Percentiles rank a stretch among this genome's conserved stretches.
phyloP scores from a whole-genome alignment of 2,329 filamentous ascomycete genomes.

The Basipetospora sp. region DNA sequence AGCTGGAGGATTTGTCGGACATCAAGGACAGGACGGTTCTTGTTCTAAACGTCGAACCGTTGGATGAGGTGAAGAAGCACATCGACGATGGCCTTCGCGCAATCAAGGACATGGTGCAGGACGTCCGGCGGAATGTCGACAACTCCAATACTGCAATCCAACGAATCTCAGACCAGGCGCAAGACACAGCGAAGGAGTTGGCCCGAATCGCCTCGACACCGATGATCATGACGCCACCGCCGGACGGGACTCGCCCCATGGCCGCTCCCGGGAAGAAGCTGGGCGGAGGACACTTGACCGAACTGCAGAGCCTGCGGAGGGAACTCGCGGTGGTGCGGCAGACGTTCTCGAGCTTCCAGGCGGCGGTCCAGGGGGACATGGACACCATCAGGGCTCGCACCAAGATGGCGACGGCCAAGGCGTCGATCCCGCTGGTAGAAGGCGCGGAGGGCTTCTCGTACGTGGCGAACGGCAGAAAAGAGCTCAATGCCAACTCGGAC shows the following conservation, averaged over 20 bases:
- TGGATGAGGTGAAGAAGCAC: constrained; percentile 92
- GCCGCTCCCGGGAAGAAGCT: constrained; percentile 25
- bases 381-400: constrained; percentile 68
- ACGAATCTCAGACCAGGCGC: constrained; percentile 75
- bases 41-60: constrained; percentile 80
- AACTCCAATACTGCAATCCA: constrained; percentile 72
- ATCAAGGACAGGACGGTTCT: constrained; percentile 90
- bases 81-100: constrained; percentile 82
- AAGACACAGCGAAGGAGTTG: constrained; percentile 79
- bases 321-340: constrained; percentile 86
- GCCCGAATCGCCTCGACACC: constrained; percentile 40
- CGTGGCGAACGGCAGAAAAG: constrained; percentile 74
- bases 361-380: constrained; percentile 82
- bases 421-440: constrained; percentile 54
- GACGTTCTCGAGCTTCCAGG: constrained; percentile 81
- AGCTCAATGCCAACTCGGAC: constrained; percentile 74
- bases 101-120: constrained; percentile 69
- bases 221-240: constrained; percentile 21
- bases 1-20: constrained; percentile 81
- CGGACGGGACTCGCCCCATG: constrained; percentile 23
- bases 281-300: constrained; percentile 51
- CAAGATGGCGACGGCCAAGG: constrained; percentile 58
- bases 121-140: constrained; percentile 68
- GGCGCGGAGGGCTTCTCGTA: constrained; percentile 72
- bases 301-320: constrained; percentile 68